Percentiles rank a stretch among this genome's conserved stretches.
Conservation (phyloP, 1,284 basidiomycete species). For the Rhodofomes roseus region DNA sequence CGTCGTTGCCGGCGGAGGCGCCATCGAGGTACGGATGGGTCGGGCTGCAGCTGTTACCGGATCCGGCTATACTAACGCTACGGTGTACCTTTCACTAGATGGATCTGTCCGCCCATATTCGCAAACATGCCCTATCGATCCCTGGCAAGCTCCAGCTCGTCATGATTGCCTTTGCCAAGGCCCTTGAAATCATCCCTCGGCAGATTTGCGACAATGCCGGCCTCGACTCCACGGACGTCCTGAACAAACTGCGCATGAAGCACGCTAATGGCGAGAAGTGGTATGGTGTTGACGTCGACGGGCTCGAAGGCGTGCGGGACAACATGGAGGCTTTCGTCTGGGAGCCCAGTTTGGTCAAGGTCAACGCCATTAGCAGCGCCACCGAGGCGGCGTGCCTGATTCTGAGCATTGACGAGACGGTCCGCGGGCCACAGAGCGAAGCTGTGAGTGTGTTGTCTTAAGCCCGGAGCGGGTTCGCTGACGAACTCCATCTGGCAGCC, state of each 20-base stretch:
- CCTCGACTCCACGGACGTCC: slow-evolving; percentile 93
- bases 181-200: slow-evolving; percentile 95
- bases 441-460: slow-evolving; percentile 46
- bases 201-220: slow-evolving; percentile 99
- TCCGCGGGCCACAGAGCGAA: slow-evolving; percentile 90
- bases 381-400: slow-evolving; percentile 96
- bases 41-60: background rate
- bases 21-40: slow-evolving; percentile 72
- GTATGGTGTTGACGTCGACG: slow-evolving; percentile 96
- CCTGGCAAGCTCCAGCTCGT: slow-evolving; percentile 96
- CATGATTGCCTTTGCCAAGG: slow-evolving; percentile 94
- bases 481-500: slow-evolving; percentile 31
- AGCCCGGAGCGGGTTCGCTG: slow-evolving; percentile 22
- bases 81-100: slow-evolving; percentile 52
- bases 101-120: slow-evolving; percentile 93
- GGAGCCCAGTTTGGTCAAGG: slow-evolving; percentile 96
- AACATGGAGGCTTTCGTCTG: slow-evolving; percentile 98
- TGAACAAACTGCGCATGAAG: slow-evolving; percentile 97
- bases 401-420: slow-evolving; percentile 92
- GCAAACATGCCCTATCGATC: slow-evolving; percentile 88
- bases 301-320: slow-evolving; percentile 83
- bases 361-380: slow-evolving; percentile 93
- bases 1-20: slow-evolving; percentile 97
- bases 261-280: slow-evolving; percentile 87
- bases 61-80: background rate